These are phyloP conservation scores for Citrullus colocynthis DNA, from an alignment of 306 rosid species.

Conservation along the genomic window DNA sequence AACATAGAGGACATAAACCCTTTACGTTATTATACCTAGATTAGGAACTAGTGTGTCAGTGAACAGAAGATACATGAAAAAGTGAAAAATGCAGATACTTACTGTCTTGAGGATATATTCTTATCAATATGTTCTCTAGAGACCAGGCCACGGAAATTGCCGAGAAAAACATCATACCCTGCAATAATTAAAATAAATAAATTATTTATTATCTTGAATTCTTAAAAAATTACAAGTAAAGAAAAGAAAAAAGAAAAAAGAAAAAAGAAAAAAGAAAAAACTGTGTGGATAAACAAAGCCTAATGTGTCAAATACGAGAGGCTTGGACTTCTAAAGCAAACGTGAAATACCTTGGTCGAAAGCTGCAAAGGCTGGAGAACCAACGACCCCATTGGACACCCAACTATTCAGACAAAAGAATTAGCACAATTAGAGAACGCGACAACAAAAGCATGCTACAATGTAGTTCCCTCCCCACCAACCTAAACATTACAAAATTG, in stretches of 20 bases:
- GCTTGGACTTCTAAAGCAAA: slow-evolving; percentile 3
- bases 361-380: slow-evolving; percentile 98
- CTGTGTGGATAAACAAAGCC: neutral
- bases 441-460: neutral
- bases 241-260: neutral
- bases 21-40: neutral
- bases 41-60: neutral
- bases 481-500: neutral
- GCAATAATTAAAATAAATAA: neutral
- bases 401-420: slow-evolving; percentile 37
- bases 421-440: neutral
- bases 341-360: slow-evolving; percentile 71
- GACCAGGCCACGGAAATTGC: slow-evolving; percentile 76
- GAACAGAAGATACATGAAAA: neutral
- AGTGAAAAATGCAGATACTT: slow-evolving; percentile 19
- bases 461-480: neutral
- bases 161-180: slow-evolving; percentile 84
- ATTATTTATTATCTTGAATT: neutral
- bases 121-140: slow-evolving; percentile 72
- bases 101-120: slow-evolving; percentile 67
- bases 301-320: neutral
- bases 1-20: neutral
- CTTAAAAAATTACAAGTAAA: neutral
- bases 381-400: slow-evolving; percentile 96
- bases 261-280: neutral